Evolutionary conservation across 2,329 filamentous ascomycete species (phyloP).

Genomic region (Nothopassalora personata): DNA sequence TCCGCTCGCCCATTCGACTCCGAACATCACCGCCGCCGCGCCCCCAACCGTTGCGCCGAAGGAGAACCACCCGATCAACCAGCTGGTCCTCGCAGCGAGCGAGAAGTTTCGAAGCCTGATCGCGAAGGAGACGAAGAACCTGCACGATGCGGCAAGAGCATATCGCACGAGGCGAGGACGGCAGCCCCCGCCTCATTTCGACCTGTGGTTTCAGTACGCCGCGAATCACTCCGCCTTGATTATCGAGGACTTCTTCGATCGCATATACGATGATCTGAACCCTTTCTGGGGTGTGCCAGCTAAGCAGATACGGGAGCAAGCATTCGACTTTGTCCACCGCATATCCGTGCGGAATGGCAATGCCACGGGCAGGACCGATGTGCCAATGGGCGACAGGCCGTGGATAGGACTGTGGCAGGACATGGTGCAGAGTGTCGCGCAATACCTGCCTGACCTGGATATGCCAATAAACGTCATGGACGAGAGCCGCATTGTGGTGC

Average conservation of each 20-base stretch:
- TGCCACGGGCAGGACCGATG: constrained; percentile 27
- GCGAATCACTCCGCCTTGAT: constrained; percentile 39
- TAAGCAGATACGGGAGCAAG: constrained; percentile 38
- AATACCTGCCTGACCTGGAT: constrained; percentile 42
- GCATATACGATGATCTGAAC: constrained; percentile 46
- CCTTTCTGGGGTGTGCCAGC: constrained; percentile 47
- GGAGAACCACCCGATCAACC: constrained; percentile 36
- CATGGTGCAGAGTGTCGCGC: constrained; percentile 36
- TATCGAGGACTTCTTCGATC: constrained; percentile 49
- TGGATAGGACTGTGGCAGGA: constrained; percentile 42
- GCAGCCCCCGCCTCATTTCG: constrained; percentile 48
- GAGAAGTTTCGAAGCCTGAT: constrained; percentile 29
- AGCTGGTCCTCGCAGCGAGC: constrained; percentile 34
- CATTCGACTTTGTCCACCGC: constrained; percentile 34
- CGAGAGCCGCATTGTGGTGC: constrained; percentile 44
- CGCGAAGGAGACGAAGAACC: constrained; percentile 33
- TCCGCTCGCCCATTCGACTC: constrained; percentile 1
- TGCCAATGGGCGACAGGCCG: constrained; percentile 22
- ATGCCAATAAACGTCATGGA: constrained; percentile 48
- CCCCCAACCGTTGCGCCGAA: constrained; percentile 19
- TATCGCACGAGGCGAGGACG: constrained; percentile 44
- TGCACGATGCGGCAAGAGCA: constrained; percentile 37
- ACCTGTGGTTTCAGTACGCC: constrained; percentile 45
- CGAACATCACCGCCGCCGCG: constrained; percentile 6
- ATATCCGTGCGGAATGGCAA: constrained; percentile 41